Conservation (phyloP, 2,329 filamentous ascomycete species). For the Talaromyces islandicus region DNA sequence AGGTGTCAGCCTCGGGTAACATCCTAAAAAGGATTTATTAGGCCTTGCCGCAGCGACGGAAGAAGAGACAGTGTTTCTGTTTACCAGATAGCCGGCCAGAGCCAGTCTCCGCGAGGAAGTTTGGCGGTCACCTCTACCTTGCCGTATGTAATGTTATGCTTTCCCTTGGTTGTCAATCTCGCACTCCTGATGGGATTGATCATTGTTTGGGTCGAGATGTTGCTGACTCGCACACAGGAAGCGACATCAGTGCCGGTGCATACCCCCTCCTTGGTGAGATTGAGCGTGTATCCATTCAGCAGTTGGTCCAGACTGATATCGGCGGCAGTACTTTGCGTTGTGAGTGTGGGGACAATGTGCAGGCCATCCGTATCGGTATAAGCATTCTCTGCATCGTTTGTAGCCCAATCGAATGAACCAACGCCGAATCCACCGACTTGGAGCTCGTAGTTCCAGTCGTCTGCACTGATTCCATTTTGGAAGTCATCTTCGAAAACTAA, state of each 20-base stretch:
- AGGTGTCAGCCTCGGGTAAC: constrained; percentile 4
- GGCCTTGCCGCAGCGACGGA: background rate
- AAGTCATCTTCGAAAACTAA: constrained; percentile 10
- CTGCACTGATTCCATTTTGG: constrained; percentile 2
- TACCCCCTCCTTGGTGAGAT: constrained; percentile 6
- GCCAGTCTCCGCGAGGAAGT: constrained; percentile 8
- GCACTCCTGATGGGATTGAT: constrained; percentile 9
- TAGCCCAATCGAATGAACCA: constrained; percentile 11
- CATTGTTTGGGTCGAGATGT: background rate
- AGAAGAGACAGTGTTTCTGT: background rate
- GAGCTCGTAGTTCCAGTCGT: constrained; percentile 9
- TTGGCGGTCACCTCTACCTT: constrained; percentile 9
- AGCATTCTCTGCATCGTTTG: constrained; percentile 5
- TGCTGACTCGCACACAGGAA: constrained; percentile 8
- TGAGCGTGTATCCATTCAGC: constrained; percentile 8
- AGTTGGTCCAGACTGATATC: constrained; percentile 2
- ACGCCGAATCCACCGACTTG: constrained; percentile 7
- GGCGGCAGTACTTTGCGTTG: background rate
- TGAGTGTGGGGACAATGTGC: constrained; percentile 8
- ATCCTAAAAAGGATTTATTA: background rate
- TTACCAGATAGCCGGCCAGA: constrained; percentile 11
- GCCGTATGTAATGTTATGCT: constrained; percentile 11
- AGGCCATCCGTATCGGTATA: constrained; percentile 5
- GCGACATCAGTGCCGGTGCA: background rate
- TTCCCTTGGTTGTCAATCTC: constrained; percentile 8